Base-by-base conservation (phyloP, 345 rosid genomes). In the Populus simonii region DNA sequence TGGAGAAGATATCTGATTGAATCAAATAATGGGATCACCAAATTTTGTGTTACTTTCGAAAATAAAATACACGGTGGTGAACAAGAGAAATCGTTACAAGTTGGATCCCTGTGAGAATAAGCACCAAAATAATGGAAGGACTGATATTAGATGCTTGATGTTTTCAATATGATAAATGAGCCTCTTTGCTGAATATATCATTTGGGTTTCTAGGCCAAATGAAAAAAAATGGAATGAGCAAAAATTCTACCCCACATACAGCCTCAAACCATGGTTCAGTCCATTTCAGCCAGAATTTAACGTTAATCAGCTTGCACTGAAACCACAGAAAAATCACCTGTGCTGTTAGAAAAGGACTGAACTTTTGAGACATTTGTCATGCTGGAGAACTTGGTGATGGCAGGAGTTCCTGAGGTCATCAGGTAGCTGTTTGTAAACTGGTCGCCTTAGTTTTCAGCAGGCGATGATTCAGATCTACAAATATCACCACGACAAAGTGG, bases 401-500 rank as follows among this genome's bases (percentile, higher is more conserved):
- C 75, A 7, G 23, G 73, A 47, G 53, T 45, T 73, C 27, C n/a
- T 17, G 13, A 18, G 72, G 23, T 65, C 75, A 41, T 68, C 69
- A 22, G 78, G 68, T 49, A 47, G 43, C 67, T 67, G 53, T 36
- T 29, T 25, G 67, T 47, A 76, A 22, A n/a, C 29, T 53, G 29
- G 41, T 25, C 22, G 22, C 18, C 59, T 86, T 83, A 91, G 73
- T 80, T 81, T 61, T 82, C 90, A 13, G 75, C 78, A 35, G 85
- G 70, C 76, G 84, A 79, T 45, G 83, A 65, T 76, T 85, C 92
- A 15, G 89, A 82, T 79, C 85, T 87, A 86, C 99, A 96, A 43
- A 96, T 88, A 84, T 96, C 94, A 23, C 98, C 98, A 1, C 98
- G 96, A 81, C 99, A 96, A 62, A 96, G 90, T 31, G 97, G 99